Evolutionary conservation across 805 yeast genomes (phyloP).

Genomic region (Lipomyces orientalis): DNA sequence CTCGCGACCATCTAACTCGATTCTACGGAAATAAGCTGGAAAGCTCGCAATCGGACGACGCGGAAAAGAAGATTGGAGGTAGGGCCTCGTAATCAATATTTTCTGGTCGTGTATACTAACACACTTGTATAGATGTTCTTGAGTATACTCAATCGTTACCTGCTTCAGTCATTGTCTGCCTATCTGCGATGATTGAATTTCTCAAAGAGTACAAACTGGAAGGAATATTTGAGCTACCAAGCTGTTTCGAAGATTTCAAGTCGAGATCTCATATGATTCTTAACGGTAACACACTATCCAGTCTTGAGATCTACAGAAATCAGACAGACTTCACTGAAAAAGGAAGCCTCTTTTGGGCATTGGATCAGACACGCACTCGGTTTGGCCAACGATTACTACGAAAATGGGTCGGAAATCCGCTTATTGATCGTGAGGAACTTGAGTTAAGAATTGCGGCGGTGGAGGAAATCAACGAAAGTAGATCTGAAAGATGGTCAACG

Average conservation of each 20-base stretch:
- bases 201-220: constrained; percentile 68
- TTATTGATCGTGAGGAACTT: constrained; percentile 60
- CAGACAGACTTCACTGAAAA: constrained; percentile 58
- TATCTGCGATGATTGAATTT: constrained; percentile 58
- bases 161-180: constrained; percentile 46
- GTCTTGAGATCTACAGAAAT: constrained; percentile 77
- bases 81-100: background rate
- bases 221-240: constrained; percentile 57
- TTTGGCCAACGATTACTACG: constrained; percentile 73
- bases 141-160: constrained; percentile 40
- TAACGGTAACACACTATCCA: constrained; percentile 68
- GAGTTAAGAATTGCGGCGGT: constrained; percentile 69
- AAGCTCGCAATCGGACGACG: constrained; percentile 20
- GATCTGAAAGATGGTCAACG: constrained; percentile 40
- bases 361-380: constrained; percentile 79
- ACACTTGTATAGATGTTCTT: constrained; percentile 27
- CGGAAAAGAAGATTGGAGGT: constrained; percentile 5
- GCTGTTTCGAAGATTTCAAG: constrained; percentile 60
- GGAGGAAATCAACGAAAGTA: constrained; percentile 48
- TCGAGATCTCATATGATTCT: constrained; percentile 56
- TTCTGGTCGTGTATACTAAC: background rate
- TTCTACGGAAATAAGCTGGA: constrained; percentile 20
- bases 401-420: constrained; percentile 79
- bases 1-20: constrained; percentile 9
- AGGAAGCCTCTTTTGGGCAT: constrained; percentile 80